Evolutionary conservation across 352 stramenopile species (phyloP).

Genomic region (Phytophthora multivora): DNA sequence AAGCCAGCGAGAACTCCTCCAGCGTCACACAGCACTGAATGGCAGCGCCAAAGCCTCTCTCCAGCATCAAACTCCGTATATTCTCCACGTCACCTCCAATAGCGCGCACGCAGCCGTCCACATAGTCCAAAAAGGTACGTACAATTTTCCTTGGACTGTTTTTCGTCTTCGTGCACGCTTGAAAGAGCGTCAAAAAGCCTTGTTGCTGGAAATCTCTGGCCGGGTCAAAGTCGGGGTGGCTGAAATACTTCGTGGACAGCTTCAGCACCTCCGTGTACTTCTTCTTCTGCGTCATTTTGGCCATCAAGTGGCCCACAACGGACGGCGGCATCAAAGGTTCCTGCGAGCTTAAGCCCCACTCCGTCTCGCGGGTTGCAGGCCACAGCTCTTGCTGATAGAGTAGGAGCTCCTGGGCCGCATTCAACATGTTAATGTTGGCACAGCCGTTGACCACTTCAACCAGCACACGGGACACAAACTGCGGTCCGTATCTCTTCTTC

Average conservation of each 20-base stretch:
- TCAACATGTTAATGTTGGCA: constrained; percentile 67
- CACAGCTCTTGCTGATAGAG: constrained; percentile 49
- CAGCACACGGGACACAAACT: constrained; percentile 51
- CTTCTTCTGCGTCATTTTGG: constrained; percentile 46
- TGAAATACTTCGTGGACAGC: constrained; percentile 47
- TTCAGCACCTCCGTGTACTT: constrained; percentile 37
- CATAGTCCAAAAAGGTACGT: constrained; percentile 51
- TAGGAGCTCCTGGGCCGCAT: constrained; percentile 49
- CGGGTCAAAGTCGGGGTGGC: constrained; percentile 29
- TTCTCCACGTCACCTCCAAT: constrained; percentile 9
- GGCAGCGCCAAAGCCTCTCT: constrained; percentile 66
- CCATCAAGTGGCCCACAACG: constrained; percentile 58
- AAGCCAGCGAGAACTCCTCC: constrained; percentile 45
- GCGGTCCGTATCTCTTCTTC: constrained; percentile 35
- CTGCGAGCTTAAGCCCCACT: not conserved
- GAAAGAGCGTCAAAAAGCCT: constrained; percentile 65
- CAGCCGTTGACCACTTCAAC: constrained; percentile 69
- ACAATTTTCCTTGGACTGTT: constrained; percentile 28
- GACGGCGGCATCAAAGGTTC: constrained; percentile 44
- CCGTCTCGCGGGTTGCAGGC: constrained; percentile 11
- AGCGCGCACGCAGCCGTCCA: constrained; percentile 22
- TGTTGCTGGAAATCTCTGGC: constrained; percentile 59
- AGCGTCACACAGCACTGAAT: constrained; percentile 66
- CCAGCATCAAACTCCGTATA: constrained; percentile 35
- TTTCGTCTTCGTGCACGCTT: constrained; percentile 21